These are phyloP conservation scores for Castanea mollissima DNA, from an alignment of 306 rosid genomes.

Conservation along the genomic window DNA sequence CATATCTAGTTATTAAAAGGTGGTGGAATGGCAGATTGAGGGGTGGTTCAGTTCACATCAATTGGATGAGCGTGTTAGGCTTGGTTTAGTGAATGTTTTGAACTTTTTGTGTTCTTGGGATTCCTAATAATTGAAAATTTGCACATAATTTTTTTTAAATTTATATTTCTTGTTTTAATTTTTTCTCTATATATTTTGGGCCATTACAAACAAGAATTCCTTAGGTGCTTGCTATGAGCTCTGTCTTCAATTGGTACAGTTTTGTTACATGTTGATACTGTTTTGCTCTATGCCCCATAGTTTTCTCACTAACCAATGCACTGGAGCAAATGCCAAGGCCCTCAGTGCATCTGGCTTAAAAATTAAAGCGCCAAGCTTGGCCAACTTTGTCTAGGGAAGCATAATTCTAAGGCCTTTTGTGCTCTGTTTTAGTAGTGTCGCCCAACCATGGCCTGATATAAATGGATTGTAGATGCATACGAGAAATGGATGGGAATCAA, in stretches of 20 bases:
- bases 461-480: neutral
- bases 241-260: neutral
- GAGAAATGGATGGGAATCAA: neutral
- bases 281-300: neutral
- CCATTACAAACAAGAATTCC: neutral
- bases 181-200: neutral
- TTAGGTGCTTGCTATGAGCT: neutral
- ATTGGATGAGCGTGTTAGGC: no score
- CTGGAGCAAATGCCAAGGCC: neutral
- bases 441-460: neutral
- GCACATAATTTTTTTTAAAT: neutral
- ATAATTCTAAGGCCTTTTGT: neutral
- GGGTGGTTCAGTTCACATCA: no score
- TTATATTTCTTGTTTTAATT: neutral
- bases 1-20: no score
- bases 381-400: neutral
- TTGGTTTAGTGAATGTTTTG: no score
- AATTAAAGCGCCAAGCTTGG: neutral
- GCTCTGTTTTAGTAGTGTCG: neutral
- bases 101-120: no score
- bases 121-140: no score
- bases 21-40: no score
- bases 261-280: neutral
- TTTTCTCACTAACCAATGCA: neutral
- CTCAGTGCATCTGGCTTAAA: neutral